Base-by-base conservation (phyloP, 2,329 filamentous ascomycete genomes). In the Fusarium pininemorale region DNA sequence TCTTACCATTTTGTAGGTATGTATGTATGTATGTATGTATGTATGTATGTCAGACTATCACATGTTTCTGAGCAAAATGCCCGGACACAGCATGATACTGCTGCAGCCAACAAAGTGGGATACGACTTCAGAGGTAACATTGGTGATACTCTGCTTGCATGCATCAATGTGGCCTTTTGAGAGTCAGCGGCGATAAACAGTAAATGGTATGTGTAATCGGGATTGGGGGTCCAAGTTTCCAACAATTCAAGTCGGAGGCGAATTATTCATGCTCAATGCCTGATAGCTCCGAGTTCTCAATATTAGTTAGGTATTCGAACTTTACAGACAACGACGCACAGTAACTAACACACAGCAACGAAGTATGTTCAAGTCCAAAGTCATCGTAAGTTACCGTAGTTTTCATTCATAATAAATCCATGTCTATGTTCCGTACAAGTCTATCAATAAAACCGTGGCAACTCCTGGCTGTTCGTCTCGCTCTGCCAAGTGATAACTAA, bases 381-480 rank as follows among this genome's bases (percentile, higher is more conserved):
- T 50, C 38, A 45, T 54, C 45, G 39, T 53, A 37, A 53, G 28
- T 38, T 42, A 48, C 41, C 48, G 24, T 66, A 51, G 30, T 55
- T 47, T 55, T 58, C 59, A 32, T 62, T 47, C 64, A 37, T 64
- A 53, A 18, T 30, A 38, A 45, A 63, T 63, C 51, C 72, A 38
- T 66, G 56, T 74, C 72, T 75, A 74, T 59, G 39, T 59, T 55
- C 51, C 73, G 56, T 68, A 56, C 32, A 62, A 72, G 41, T 74
- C 72, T 74, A 74, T 74, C 37, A 65, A 71, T 59, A 60, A 30
- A 66, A 26, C 53, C 48, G 18, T 41, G 51, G 18, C 53, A 54
- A 50, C 30, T 62, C 53, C 48, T 39, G 18, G 30, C 56, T 45
- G 44, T 55, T 63, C 42, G 56, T 67, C 60, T 59, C 60, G 15